Conservation (phyloP, 441 rosid genomes). For the Bocquillonia castaneifolia region DNA sequence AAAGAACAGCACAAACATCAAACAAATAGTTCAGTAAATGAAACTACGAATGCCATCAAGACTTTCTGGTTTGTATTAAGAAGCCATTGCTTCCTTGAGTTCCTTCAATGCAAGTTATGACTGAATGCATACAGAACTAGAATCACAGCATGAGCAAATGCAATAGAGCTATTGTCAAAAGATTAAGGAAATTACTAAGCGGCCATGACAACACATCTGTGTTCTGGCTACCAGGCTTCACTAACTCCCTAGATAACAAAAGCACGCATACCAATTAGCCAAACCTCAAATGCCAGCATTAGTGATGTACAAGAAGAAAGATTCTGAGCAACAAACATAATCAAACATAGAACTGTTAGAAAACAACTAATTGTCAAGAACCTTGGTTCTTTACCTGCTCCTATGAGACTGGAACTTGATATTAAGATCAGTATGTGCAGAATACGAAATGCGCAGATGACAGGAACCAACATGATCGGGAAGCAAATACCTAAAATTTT, state of each 20-base stretch:
- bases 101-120: conserved; percentile 1
- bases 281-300: conserved; percentile 24
- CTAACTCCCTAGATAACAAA: conserved; percentile 52
- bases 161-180: conserved; percentile 27
- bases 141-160: conserved; percentile 18
- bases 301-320: conserved; percentile 10
- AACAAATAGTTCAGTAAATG: not conserved
- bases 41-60: not conserved
- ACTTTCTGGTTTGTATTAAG: not conserved
- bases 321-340: conserved; percentile 20
- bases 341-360: conserved; percentile 13
- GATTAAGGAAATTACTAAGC: conserved; percentile 51
- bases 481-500: conserved; percentile 69
- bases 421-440: conserved; percentile 95
- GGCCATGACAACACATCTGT: conserved; percentile 44
- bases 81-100: conserved; percentile 6
- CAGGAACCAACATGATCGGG: conserved; percentile 75
- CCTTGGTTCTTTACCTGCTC: conserved; percentile 66
- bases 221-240: conserved; percentile 50
- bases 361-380: conserved; percentile 9
- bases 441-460: conserved; percentile 85
- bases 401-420: conserved; percentile 99
- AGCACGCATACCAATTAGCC: conserved; percentile 39
- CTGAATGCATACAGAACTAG: conserved; percentile 1
- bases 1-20: not conserved